These are phyloP conservation scores for Trichomonascaceae sp. DNA, from an alignment of 1,139 yeast genomes.

Conservation along the genomic window DNA sequence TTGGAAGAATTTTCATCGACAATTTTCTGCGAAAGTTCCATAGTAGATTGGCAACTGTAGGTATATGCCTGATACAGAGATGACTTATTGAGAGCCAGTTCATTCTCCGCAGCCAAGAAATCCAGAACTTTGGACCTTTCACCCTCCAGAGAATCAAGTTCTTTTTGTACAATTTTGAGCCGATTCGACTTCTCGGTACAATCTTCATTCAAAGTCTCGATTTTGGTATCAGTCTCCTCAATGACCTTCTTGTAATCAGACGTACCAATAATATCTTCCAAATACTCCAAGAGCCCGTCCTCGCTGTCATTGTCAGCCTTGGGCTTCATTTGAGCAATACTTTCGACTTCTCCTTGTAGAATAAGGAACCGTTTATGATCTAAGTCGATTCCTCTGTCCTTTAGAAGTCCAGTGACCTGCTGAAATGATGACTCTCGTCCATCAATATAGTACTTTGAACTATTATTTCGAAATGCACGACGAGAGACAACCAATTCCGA, in stretches of 20 bases:
- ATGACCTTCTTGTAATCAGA: slow-evolving; percentile 72
- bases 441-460: slow-evolving; percentile 74
- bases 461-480: slow-evolving; percentile 68
- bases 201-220: slow-evolving; percentile 67
- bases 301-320: slow-evolving; percentile 90
- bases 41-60: slow-evolving; percentile 36
- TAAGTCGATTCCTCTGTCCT: slow-evolving; percentile 84
- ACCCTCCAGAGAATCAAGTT: slow-evolving; percentile 61
- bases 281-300: slow-evolving; percentile 87
- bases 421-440: slow-evolving; percentile 64
- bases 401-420: slow-evolving; percentile 69
- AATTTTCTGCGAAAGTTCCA: slow-evolving; percentile 34
- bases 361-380: slow-evolving; percentile 93
- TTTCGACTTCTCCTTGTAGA: slow-evolving; percentile 96
- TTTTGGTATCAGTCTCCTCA: slow-evolving; percentile 53
- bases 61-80: slow-evolving; percentile 53
- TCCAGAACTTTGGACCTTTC: slow-evolving; percentile 65
- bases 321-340: slow-evolving; percentile 97
- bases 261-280: slow-evolving; percentile 97
- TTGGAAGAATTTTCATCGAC: slow-evolving; percentile 41
- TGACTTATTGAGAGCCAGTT: slow-evolving; percentile 49
- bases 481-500: slow-evolving; percentile 69
- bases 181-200: slow-evolving; percentile 79
- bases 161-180: slow-evolving; percentile 72
- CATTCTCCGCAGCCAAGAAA: slow-evolving; percentile 61